phyloP scores from a whole-genome alignment of 164 flowering plant genomes.

The Magnolia changhungtana region DNA sequence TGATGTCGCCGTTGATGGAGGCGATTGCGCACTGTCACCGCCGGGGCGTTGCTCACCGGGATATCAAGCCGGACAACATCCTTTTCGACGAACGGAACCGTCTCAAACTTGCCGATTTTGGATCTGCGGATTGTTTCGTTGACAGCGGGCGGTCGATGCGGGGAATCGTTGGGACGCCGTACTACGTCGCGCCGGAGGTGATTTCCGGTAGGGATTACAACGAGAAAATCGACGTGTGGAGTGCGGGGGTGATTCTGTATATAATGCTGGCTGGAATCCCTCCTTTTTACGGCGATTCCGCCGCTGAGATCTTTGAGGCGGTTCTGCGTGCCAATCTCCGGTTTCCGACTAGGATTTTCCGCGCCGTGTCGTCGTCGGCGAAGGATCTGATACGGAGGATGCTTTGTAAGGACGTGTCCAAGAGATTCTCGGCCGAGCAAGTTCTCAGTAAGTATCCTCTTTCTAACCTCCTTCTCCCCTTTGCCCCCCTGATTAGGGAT shows the following conservation, averaged over 20 bases:
- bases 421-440: conserved; percentile 75
- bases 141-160: conserved; percentile 24
- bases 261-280: conserved; percentile 69
- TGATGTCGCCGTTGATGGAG: conserved; percentile 39
- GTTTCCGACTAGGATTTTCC: conserved; percentile 55
- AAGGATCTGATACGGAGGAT: conserved; percentile 70
- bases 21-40: conserved; percentile 72
- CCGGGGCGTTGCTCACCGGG: conserved; percentile 66
- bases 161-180: conserved; percentile 85
- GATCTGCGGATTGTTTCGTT: conserved; percentile 58
- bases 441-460: conserved; percentile 55
- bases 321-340: conserved; percentile 63
- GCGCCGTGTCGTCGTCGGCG: conserved; percentile 52
- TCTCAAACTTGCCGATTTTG: conserved; percentile 70
- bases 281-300: conserved; percentile 73
- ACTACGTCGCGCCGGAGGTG: conserved; percentile 90
- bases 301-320: conserved; percentile 63
- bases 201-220: conserved; percentile 50
- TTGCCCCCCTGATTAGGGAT: no score
- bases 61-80: conserved; percentile 79
- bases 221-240: conserved; percentile 90
- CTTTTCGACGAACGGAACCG: conserved; percentile 42
- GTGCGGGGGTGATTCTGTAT: conserved; percentile 74
- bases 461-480: neutral
- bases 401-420: conserved; percentile 65